Evolutionary conservation across 169 alveolate genomes (phyloP), one percentile per base, ranked within the genome.

Genomic region (Babesia microti): DNA sequence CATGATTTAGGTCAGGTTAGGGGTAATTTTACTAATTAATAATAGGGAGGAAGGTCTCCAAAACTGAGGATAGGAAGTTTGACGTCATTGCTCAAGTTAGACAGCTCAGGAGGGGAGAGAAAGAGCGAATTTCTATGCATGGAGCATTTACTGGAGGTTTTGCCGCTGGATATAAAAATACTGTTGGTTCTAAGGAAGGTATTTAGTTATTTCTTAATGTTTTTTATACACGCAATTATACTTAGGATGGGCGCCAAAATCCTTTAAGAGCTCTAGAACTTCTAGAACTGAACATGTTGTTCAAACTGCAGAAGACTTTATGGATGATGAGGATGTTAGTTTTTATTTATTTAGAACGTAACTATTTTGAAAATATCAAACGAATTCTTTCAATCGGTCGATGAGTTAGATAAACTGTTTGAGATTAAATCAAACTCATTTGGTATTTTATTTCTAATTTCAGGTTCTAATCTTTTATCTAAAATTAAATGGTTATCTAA

Each of bases 121-220:
- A n/a, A n/a, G n/a, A n/a, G n/a, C n/a, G n/a, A n/a, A n/a, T n/a
- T n/a, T n/a, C n/a, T n/a, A n/a, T n/a, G n/a, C n/a, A n/a, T n/a
- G n/a, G n/a, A n/a, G n/a, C n/a, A n/a, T n/a, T n/a, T n/a, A n/a
- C n/a, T n/a, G n/a, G n/a, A n/a, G n/a, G n/a, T n/a, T n/a, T n/a
- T n/a, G n/a, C n/a, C n/a, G n/a, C n/a, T n/a, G n/a, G n/a, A n/a
- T n/a, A n/a, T n/a, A n/a, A n/a, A n/a, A n/a, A 61, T 18, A 61
- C 74, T 7, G 74, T 61, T 6, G 74, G 53, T 15, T 52, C 74
- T 1, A 43, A 43, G 12, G 74, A 54, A 37, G 61, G 61, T 51
- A 36, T 15, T 48, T 19, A 30, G 24, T 7, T 27, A 35, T 29
- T 42, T 19, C 6, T 1, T 2, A 1, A 2, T 21, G 23, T 0